Evolutionary conservation across 2,329 filamentous ascomycete species (phyloP).

Genomic region (Sporothrix schenckii): DNA sequence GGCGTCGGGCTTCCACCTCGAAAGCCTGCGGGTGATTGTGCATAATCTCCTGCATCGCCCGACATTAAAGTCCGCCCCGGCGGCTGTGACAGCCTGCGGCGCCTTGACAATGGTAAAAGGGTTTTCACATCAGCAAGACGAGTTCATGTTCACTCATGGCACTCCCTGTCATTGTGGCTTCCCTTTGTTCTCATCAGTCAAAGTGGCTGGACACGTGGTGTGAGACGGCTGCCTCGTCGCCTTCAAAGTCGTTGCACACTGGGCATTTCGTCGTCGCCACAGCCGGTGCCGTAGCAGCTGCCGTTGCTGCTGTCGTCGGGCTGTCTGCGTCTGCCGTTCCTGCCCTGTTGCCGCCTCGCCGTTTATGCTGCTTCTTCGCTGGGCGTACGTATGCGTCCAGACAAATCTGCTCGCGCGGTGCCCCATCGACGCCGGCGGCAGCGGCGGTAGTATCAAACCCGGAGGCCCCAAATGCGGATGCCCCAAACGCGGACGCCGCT

Average conservation of each 20-base stretch:
- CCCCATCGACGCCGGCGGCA: constrained; percentile 37
- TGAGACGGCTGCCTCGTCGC: constrained; percentile 68
- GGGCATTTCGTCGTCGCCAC: constrained; percentile 55
- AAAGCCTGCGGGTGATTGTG: no score
- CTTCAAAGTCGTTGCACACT: constrained; percentile 67
- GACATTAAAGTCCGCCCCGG: no score
- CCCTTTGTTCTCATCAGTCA: constrained; percentile 38
- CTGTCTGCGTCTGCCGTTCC: constrained; percentile 37
- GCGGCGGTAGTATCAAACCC: neutral
- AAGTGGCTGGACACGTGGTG: constrained; percentile 68
- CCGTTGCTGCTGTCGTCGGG: neutral
- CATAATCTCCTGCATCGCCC: no score
- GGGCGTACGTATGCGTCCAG: constrained; percentile 53
- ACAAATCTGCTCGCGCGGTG: constrained; percentile 50
- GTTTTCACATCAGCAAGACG: neutral
- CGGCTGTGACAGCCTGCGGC: no score
- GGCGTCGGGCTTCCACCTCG: no score
- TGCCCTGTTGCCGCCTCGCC: constrained; percentile 41
- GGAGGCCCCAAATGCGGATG: neutral
- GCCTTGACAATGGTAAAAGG: no score
- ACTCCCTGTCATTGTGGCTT: neutral
- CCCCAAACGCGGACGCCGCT: neutral
- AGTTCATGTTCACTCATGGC: no score
- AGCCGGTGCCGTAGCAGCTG: neutral
- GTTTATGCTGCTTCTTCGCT: constrained; percentile 39